These are phyloP conservation scores for Hirschfeldia incana DNA, from an alignment of 345 rosid species.

Conservation along the genomic window DNA sequence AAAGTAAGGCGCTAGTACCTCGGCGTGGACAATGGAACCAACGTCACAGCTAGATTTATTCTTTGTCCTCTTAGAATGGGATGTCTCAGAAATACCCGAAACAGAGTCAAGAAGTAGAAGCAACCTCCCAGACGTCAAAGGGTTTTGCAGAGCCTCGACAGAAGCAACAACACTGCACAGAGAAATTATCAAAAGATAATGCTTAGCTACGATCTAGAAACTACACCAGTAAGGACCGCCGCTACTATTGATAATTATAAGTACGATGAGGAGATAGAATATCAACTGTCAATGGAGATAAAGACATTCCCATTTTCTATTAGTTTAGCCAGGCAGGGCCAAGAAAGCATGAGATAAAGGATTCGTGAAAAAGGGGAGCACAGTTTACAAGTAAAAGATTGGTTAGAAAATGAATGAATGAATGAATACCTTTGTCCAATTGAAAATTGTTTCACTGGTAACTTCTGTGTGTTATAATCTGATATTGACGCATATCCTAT, in stretches of 20 bases:
- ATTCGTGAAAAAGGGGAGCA: constrained; percentile 2
- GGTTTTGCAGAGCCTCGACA: constrained; percentile 67
- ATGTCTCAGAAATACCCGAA: constrained; percentile 56
- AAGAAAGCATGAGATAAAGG: constrained; percentile 12
- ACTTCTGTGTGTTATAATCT: constrained; percentile 87
- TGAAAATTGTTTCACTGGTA: constrained; percentile 58
- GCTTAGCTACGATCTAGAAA: constrained; percentile 12
- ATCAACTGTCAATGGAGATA: constrained; percentile 6
- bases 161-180: constrained; percentile 69
- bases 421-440: constrained; percentile 73
- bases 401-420: not conserved
- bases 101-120: constrained; percentile 78
- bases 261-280: constrained; percentile 1
- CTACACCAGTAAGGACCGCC: constrained; percentile 13
- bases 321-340: constrained; percentile 6
- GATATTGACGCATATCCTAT: constrained; percentile 81
- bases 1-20: constrained; percentile 52
- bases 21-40: constrained; percentile 85
- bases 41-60: constrained; percentile 64
- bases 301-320: constrained; percentile 2
- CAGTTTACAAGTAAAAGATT: constrained; percentile 17
- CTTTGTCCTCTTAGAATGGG: constrained; percentile 77
- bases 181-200: constrained; percentile 13
- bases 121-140: constrained; percentile 70
- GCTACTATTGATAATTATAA: not conserved